Percentiles rank a stretch among this genome's conserved stretches.
Conservation (phyloP, 305 asterid genomes). For the Fraxinus sp. region DNA sequence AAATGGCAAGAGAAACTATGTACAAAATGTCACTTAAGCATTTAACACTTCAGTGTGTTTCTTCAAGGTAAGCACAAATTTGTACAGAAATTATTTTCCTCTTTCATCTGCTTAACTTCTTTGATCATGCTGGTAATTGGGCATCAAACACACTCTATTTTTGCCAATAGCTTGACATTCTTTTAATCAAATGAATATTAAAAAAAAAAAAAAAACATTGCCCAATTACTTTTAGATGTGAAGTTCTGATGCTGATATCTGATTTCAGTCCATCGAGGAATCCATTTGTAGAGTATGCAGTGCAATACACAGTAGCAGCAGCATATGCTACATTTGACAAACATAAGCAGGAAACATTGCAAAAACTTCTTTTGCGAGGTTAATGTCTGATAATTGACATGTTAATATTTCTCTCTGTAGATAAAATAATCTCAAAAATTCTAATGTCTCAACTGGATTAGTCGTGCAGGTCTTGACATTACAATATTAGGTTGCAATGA, state of each 20-base stretch:
- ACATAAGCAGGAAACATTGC: conserved; percentile 50
- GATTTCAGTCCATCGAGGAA: conserved; percentile 72
- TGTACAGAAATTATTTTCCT: background rate
- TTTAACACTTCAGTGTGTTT: conserved; percentile 56
- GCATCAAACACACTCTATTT: background rate
- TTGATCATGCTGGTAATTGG: background rate
- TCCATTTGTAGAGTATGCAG: conserved; percentile 84
- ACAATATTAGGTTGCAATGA: conserved; percentile 91
- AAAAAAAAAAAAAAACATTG: background rate
- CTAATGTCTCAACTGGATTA: conserved; percentile 42
- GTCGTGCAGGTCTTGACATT: conserved; percentile 83
- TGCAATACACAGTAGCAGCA: conserved; percentile 85
- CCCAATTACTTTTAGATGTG: conserved; percentile 11
- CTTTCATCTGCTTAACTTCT: conserved; percentile 14
- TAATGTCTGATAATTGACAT: conserved; percentile 39
- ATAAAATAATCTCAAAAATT: conserved; percentile 20
- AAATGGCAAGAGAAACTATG: conserved; percentile 85
- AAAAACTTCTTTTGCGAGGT: conserved; percentile 74
- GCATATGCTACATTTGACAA: conserved; percentile 64
- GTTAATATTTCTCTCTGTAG: conserved; percentile 18
- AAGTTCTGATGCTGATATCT: conserved; percentile 27
- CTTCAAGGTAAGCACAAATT: conserved; percentile 55
- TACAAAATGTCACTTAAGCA: conserved; percentile 74
- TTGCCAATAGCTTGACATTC: background rate
- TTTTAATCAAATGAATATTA: conserved; percentile 8